A percentile compares a stretch with the other conserved stretches of the same genome.
Evolutionary conservation across 148 eudicot species (phyloP).

Genomic region (Hydrangea macrophylla): DNA sequence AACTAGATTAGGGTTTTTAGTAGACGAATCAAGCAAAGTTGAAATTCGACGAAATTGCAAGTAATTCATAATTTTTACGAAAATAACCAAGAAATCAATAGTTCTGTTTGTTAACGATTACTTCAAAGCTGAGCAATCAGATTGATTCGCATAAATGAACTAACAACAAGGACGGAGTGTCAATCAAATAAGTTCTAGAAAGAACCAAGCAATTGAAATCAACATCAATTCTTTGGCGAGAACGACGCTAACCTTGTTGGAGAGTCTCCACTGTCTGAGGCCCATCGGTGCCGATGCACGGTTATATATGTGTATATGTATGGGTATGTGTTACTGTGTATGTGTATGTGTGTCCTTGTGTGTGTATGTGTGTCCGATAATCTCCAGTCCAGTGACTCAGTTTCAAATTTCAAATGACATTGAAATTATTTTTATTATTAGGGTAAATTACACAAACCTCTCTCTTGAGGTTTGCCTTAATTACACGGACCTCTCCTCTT

Average conservation of each 20-base stretch:
- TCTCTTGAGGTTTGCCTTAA: too few species aligned
- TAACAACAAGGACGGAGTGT: background rate
- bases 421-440: too few species aligned
- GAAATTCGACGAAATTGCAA: constrained; percentile 19
- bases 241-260: background rate
- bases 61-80: background rate
- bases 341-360: background rate
- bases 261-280: background rate
- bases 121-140: background rate
- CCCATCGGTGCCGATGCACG: background rate
- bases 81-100: background rate
- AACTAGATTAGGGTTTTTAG: constrained; percentile 8
- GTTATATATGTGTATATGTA: too few species aligned
- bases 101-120: background rate
- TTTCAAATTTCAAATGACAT: too few species aligned
- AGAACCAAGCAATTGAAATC: background rate
- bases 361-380: background rate
- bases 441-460: too few species aligned
- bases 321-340: background rate
- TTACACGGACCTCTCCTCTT: too few species aligned
- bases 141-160: background rate
- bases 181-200: background rate
- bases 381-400: too few species aligned
- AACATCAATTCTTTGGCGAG: background rate
- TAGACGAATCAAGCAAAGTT: constrained; percentile 19